phyloP scores from a whole-genome alignment of 768 basidiomycete species.

The Calocera viscosa region DNA sequence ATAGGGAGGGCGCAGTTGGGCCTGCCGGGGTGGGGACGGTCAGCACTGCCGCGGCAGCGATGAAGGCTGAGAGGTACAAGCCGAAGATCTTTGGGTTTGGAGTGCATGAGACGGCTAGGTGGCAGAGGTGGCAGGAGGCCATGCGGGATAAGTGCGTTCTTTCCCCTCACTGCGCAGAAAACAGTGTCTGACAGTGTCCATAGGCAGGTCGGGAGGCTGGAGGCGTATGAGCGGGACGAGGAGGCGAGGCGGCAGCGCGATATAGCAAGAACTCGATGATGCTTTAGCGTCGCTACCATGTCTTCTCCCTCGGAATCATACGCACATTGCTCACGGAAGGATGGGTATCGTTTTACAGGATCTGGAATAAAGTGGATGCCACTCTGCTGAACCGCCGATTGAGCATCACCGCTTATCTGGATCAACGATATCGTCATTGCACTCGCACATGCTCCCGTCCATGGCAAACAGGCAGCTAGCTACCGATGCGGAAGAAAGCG shows the following conservation, averaged over 20 bases:
- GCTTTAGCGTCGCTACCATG: too few species aligned
- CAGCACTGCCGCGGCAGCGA: constrained; percentile 68
- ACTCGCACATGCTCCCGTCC: too few species aligned
- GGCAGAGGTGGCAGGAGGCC: constrained; percentile 94
- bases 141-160: constrained; percentile 65
- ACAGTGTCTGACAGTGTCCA: background rate
- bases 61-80: constrained; percentile 84
- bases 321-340: background rate
- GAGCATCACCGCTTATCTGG: too few species aligned
- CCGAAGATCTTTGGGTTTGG: constrained; percentile 97
- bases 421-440: too few species aligned
- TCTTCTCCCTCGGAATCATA: background rate
- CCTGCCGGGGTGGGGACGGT: constrained; percentile 40
- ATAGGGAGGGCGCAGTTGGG: constrained; percentile 31
- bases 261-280: background rate
- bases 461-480: too few species aligned
- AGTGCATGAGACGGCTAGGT: constrained; percentile 80
- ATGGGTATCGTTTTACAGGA: background rate
- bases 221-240: constrained; percentile 28
- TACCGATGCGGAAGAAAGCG: too few species aligned
- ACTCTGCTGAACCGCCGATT: too few species aligned
- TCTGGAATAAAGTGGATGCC: too few species aligned
- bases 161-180: background rate
- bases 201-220: constrained; percentile 36
- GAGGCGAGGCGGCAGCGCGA: constrained; percentile 3